Evolutionary conservation across 2,329 filamentous ascomycete genomes (phyloP), one percentile per base, ranked within the genome.

Genomic region (Aspergillus alliaceus): DNA sequence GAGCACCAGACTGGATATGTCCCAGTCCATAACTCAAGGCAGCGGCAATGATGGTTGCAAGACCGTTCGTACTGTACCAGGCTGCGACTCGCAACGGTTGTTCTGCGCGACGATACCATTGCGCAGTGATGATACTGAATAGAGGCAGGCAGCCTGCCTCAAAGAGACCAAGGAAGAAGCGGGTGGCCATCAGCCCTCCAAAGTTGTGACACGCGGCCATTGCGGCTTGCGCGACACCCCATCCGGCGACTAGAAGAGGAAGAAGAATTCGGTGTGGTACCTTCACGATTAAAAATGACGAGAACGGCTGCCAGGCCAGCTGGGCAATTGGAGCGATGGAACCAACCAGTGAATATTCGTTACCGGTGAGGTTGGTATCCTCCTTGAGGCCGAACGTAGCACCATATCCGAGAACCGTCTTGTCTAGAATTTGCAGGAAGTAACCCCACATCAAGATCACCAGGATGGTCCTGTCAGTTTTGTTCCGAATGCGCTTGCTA

Each of bases 31-130:
- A 86, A 0, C 84, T 84, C 14, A 86, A 65, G 0, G 79, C 76
- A 0, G 82, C 82, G 0, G 84, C 85, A 12, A 85, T 69, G 39
- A 87, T 84, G 6, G 80, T 86, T 0, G 83, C 82, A 0, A 80
- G 57, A 0, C 85, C 84, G 51, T 84, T 88, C 0, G 84, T 86
- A 4, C 83, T 78, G 62, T 89, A 89, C 86, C 86, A 90, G n/a
- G 81, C 80, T 0, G 85, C 85, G 3, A 88, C 80, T 0, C 87
- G 79, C 25, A 86, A 69, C 0, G 86, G 85, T 69, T 89, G 86
- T 64, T 90, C 85, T 4, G 78, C 77, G 53, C 75, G 74, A 12
- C 76, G 72, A 60, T 80, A 80, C 77, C 78, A 79, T 34, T 78
- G 74, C 35, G 73, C 75, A 1, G 77, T 80, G 49, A 79, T 79